Percentiles rank a stretch among this genome's conserved stretches.
phyloP scores from a whole-genome alignment of 768 basidiomycete species.

The Pisolithus tinctorius region DNA sequence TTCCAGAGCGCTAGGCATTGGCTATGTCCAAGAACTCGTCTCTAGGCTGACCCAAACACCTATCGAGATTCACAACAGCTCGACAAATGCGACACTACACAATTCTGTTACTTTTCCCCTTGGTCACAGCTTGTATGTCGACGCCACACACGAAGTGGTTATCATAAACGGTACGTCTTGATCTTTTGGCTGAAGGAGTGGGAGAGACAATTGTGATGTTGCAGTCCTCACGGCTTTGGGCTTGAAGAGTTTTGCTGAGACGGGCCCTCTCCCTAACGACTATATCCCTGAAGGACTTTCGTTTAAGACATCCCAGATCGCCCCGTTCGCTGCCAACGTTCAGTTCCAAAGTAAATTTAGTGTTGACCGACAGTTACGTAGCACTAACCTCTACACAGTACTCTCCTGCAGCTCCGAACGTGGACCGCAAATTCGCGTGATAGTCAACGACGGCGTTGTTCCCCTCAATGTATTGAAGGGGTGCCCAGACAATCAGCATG shows the following conservation, averaged over 20 bases:
- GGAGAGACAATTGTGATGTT: background rate
- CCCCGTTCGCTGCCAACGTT: constrained; percentile 79
- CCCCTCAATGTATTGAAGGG: constrained; percentile 70
- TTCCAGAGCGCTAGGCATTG: constrained; percentile 63
- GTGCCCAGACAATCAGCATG: constrained; percentile 64
- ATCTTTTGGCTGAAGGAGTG: background rate
- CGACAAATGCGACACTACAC: constrained; percentile 75
- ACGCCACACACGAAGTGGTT: constrained; percentile 83
- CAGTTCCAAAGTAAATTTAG: constrained; percentile 71
- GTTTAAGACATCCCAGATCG: constrained; percentile 66
- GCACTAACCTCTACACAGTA: constrained; percentile 35
- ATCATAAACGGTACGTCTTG: constrained; percentile 56
- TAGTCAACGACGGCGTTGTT: constrained; percentile 78
- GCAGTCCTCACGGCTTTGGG: constrained; percentile 79
- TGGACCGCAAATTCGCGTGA: constrained; percentile 62
- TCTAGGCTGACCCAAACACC: constrained; percentile 71
- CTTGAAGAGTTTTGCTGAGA: constrained; percentile 56
- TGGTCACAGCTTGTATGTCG: constrained; percentile 66
- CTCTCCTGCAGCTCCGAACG: constrained; percentile 46
- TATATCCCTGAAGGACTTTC: constrained; percentile 55
- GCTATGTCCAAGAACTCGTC: constrained; percentile 75
- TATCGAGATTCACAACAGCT: constrained; percentile 61
- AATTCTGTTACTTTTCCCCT: constrained; percentile 63
- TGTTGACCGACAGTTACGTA: background rate
- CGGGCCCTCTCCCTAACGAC: constrained; percentile 62